These are phyloP conservation scores for Skeletonema grethae DNA, from an alignment of 108 stramenopile genomes.

Conservation along the genomic window DNA sequence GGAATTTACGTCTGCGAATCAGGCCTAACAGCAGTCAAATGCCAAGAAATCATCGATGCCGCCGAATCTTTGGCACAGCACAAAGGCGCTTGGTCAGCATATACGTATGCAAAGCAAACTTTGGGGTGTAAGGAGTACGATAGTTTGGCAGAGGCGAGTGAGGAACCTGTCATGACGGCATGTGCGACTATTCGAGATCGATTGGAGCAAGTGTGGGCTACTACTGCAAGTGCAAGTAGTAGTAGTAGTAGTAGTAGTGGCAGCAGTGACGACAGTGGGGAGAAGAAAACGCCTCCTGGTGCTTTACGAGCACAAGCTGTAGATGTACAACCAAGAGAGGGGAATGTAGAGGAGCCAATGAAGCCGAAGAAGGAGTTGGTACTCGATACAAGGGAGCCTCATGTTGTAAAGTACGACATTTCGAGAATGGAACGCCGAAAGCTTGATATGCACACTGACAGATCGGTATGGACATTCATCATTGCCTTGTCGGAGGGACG, in stretches of 20 bases:
- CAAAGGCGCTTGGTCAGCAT: conserved; percentile 28
- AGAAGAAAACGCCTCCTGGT: neutral
- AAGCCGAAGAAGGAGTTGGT: conserved; percentile 18
- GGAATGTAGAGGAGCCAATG: neutral
- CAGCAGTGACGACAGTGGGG: neutral
- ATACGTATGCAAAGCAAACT: conserved; percentile 86
- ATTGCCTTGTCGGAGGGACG: conserved; percentile 72
- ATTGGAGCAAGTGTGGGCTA: neutral
- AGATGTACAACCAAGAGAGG: neutral
- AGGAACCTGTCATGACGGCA: conserved; percentile 28
- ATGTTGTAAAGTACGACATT: conserved; percentile 79
- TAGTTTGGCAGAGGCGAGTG: conserved; percentile 44
- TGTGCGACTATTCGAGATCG: conserved; percentile 24
- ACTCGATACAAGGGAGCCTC: conserved; percentile 79
- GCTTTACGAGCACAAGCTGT: neutral
- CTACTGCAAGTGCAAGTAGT: neutral
- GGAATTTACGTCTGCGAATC: conserved; percentile 71
- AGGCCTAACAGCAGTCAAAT: conserved; percentile 52
- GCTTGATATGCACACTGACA: conserved; percentile 83
- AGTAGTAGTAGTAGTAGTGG: neutral
- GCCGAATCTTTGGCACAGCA: conserved; percentile 62
- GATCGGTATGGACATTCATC: conserved; percentile 77
- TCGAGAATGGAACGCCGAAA: conserved; percentile 74
- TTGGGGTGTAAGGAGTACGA: conserved; percentile 79
- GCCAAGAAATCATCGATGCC: conserved; percentile 56